Evolutionary conservation across 2,329 filamentous ascomycete species (phyloP).

Genomic region (Arthroderma uncinatum): DNA sequence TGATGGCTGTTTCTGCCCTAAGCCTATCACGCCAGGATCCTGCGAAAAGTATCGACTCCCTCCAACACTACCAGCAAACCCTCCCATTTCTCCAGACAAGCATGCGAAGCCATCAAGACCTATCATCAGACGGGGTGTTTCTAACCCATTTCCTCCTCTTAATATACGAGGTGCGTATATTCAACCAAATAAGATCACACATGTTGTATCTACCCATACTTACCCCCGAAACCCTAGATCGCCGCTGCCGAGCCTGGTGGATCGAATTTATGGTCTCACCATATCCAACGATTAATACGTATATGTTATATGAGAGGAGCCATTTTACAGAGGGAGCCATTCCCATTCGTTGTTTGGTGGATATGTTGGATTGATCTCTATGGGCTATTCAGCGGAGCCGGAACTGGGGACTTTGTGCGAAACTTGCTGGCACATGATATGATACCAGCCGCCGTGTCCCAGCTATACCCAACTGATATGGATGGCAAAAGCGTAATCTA

Average conservation of each 20-base stretch:
- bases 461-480: slow-evolving; percentile 28
- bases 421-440: slow-evolving; percentile 39
- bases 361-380: slow-evolving; percentile 46
- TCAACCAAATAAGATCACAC: not conserved
- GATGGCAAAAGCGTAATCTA: slow-evolving; percentile 29
- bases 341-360: slow-evolving; percentile 44
- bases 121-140: slow-evolving; percentile 47
- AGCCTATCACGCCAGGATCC: slow-evolving; percentile 40
- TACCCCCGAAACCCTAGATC: slow-evolving; percentile 21
- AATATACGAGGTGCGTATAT: slow-evolving; percentile 42
- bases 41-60: slow-evolving; percentile 38
- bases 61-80: slow-evolving; percentile 46
- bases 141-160: slow-evolving; percentile 48
- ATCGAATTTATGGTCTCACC: slow-evolving; percentile 44
- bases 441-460: slow-evolving; percentile 33
- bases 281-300: slow-evolving; percentile 42
- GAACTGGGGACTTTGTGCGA: slow-evolving; percentile 41
- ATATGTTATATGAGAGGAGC: slow-evolving; percentile 40
- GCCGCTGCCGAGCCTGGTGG: slow-evolving; percentile 37
- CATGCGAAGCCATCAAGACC: slow-evolving; percentile 38
- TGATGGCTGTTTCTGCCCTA: slow-evolving; percentile 47
- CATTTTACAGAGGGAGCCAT: slow-evolving; percentile 36
- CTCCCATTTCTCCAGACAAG: slow-evolving; percentile 39
- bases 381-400: slow-evolving; percentile 43
- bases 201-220: slow-evolving; percentile 11